Conservation (phyloP, 1,284 basidiomycete species). For the Ganoderma lucidum region DNA sequence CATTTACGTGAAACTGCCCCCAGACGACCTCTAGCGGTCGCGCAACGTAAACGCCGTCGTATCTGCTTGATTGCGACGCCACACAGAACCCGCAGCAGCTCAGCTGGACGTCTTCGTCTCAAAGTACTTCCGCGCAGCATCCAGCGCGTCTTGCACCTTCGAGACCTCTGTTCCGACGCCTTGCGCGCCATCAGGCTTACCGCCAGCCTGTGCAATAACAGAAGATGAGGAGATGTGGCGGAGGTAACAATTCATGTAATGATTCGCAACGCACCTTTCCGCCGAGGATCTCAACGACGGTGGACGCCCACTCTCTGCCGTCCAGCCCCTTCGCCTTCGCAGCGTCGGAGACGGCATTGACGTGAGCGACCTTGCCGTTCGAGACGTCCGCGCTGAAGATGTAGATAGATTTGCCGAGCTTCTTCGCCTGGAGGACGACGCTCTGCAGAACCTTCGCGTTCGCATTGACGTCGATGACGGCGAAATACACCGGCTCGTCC, state of each 20-base stretch:
- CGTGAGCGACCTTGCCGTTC: constrained; percentile 85
- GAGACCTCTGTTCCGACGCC: constrained; percentile 79
- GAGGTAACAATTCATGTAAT: background rate
- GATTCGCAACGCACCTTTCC: constrained; percentile 74
- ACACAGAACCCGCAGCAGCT: constrained; percentile 11
- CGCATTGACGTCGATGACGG: constrained; percentile 76
- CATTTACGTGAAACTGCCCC: constrained; percentile 30
- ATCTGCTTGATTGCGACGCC: background rate
- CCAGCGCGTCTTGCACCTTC: constrained; percentile 78
- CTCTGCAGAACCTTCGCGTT: constrained; percentile 87
- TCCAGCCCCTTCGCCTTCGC: constrained; percentile 74
- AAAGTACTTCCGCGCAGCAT: constrained; percentile 58
- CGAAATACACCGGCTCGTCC: constrained; percentile 74
- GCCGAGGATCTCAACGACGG: constrained; percentile 80
- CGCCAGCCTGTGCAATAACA: constrained; percentile 76
- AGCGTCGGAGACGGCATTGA: constrained; percentile 81
- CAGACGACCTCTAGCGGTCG: background rate
- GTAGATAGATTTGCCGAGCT: constrained; percentile 86
- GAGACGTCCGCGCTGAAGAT: constrained; percentile 84
- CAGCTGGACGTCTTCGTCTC: constrained; percentile 29
- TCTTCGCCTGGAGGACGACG: constrained; percentile 80
- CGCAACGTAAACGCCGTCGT: background rate
- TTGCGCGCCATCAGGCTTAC: constrained; percentile 90
- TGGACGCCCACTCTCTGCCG: constrained; percentile 86
- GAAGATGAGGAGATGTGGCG: background rate